Base-by-base conservation (phyloP, 2,329 filamentous ascomycete genomes). In the Hortaea sp. region DNA sequence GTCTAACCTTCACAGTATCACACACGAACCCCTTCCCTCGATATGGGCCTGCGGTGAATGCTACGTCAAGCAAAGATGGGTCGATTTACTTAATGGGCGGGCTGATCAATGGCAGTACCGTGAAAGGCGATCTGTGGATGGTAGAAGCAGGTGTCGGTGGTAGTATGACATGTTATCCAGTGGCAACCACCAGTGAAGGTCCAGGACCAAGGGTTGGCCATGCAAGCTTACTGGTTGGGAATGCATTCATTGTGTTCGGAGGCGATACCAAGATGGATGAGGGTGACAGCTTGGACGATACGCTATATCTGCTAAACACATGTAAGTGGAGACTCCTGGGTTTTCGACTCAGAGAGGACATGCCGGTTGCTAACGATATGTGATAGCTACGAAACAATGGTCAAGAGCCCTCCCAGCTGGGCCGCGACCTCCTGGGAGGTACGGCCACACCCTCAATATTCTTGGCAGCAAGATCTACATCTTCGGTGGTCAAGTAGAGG, bases 61-160 rank as follows among this genome's bases (percentile, higher is more conserved):
- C 88, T 0, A 76, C 84, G 11, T 85, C 89, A 27, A 95, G 89
- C 35, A 97, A 97, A 68, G 92, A 98, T 67, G 94, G 94, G 49
- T 88, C 94, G 58, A 85, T 98, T 47, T 98, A 97, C 61, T 77
- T 98, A 61, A 97, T 98, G 89, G 92, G 92, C 52, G 92, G 92
- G 43, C 70, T 98, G 50, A 90, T 98, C 59, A 90, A 94, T 62
- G 90, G 90, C 55, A 86, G 88, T 34, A 95, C 88, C 2, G 92
- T 97, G 39, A 95, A 95, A 64, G 92, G 92, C 41, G 92, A 98
- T 69, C 69, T 98, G 41, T 98, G 94, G 94, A 85, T 97, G 81
- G 85, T 97, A 41, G 92, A 98, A 66, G 87, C 88, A 50, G 88
- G 84, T 44, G 44, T 42, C 9, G 7, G n/a, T 28, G n/a, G 32